These are phyloP conservation scores for Hyaloscypha hepaticicola DNA, from an alignment of 495 filamentous ascomycete species.

Conservation along the genomic window DNA sequence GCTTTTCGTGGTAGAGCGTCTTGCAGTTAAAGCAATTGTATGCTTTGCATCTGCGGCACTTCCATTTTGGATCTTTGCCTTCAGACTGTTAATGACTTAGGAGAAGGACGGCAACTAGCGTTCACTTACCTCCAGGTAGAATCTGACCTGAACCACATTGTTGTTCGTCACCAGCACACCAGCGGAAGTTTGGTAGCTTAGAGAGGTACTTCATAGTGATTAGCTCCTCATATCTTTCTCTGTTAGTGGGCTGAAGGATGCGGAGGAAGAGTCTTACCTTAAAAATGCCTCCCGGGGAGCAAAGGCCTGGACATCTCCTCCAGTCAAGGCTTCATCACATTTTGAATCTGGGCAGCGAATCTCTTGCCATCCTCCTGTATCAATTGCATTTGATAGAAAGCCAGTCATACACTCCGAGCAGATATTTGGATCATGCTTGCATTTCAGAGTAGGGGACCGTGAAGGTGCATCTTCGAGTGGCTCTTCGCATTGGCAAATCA, in stretches of 20 bases:
- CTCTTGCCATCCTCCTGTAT: conserved; percentile 2
- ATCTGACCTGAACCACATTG: neutral
- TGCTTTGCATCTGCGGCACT: neutral
- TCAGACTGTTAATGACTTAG: neutral
- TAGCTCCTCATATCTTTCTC: neutral
- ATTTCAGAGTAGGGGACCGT: neutral
- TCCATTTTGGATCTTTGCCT: neutral
- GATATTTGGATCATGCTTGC: neutral
- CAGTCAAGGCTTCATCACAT: neutral
- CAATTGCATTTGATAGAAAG: neutral
- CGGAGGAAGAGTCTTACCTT: neutral
- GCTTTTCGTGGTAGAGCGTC: neutral
- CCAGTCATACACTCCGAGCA: neutral
- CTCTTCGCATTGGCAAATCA: neutral
- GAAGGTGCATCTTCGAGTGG: neutral
- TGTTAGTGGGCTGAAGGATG: neutral
- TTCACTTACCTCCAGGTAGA: neutral
- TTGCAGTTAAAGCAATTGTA: neutral
- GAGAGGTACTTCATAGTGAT: neutral
- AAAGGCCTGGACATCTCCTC: neutral
- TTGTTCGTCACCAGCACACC: neutral
- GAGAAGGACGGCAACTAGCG: neutral
- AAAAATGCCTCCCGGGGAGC: neutral
- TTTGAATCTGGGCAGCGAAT: neutral
- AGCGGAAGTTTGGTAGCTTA: neutral